Conservation (phyloP, 1,139 yeast species). For the Pichia terricola region DNA sequence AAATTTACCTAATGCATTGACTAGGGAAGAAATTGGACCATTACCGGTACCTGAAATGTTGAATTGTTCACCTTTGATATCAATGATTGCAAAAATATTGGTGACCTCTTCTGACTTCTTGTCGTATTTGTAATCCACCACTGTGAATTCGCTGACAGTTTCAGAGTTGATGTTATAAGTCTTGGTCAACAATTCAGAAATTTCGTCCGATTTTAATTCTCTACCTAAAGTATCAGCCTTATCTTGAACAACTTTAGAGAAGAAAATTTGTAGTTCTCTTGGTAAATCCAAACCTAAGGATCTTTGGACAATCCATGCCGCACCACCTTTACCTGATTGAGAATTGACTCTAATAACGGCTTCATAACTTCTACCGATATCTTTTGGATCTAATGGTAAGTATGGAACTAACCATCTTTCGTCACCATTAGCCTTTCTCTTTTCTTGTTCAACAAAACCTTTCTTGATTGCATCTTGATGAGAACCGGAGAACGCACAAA, state of each 20-base stretch:
- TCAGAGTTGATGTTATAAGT: constrained; percentile 59
- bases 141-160: constrained; percentile 28
- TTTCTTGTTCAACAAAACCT: constrained; percentile 42
- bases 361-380: constrained; percentile 93
- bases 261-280: constrained; percentile 81
- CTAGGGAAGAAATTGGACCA: constrained; percentile 91
- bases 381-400: constrained; percentile 92
- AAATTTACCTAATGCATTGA: constrained; percentile 61
- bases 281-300: constrained; percentile 88
- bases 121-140: constrained; percentile 39
- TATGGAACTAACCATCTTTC: constrained; percentile 79
- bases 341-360: constrained; percentile 97
- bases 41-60: constrained; percentile 71
- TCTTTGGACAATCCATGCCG: constrained; percentile 92
- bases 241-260: constrained; percentile 74
- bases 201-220: constrained; percentile 73
- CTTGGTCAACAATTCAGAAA: constrained; percentile 60
- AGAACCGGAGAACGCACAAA: constrained; percentile 92
- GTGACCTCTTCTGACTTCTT: constrained; percentile 23
- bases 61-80: constrained; percentile 36
- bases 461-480: constrained; percentile 98
- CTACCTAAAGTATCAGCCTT: constrained; percentile 79
- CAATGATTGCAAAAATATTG: constrained; percentile 29
- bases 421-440: constrained; percentile 24
- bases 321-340: constrained; percentile 98